Evolutionary conservation across 1,284 basidiomycete genomes (phyloP).

Genomic region (Porodaedalea pini): DNA sequence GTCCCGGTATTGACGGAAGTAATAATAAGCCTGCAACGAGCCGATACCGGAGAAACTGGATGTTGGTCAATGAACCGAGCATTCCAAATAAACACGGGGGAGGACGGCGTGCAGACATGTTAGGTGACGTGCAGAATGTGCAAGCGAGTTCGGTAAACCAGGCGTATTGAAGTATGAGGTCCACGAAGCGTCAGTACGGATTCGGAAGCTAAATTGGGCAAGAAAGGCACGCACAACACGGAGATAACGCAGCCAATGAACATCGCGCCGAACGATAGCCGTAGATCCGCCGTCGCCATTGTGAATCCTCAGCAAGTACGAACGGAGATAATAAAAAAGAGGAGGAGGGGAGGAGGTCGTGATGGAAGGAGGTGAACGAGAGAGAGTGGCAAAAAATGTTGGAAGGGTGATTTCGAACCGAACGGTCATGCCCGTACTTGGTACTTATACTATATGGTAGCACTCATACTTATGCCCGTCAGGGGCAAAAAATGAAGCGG

Average conservation of each 20-base stretch:
- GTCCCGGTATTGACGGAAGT: constrained; percentile 19
- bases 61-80: not conserved
- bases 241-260: constrained; percentile 19
- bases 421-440: not conserved
- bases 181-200: not conserved
- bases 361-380: not conserved
- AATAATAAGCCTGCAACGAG: constrained; percentile 16
- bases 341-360: not conserved
- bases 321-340: no score
- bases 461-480: not conserved
- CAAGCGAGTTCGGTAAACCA: not conserved
- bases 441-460: not conserved
- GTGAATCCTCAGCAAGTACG: not conserved
- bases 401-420: not conserved
- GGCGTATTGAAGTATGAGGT: not conserved
- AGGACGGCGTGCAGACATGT: no score
- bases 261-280: constrained; percentile 18
- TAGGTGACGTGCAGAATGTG: not conserved
- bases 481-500: no score
- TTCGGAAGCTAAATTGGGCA: not conserved
- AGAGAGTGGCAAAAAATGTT: not conserved
- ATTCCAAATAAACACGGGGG: not conserved
- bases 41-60: constrained; percentile 19
- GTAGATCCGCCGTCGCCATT: constrained; percentile 18
- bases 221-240: constrained; percentile 12